These are phyloP conservation scores for Anthracocystis setariae DNA, from an alignment of 1,284 basidiomycete genomes.

Conservation along the genomic window DNA sequence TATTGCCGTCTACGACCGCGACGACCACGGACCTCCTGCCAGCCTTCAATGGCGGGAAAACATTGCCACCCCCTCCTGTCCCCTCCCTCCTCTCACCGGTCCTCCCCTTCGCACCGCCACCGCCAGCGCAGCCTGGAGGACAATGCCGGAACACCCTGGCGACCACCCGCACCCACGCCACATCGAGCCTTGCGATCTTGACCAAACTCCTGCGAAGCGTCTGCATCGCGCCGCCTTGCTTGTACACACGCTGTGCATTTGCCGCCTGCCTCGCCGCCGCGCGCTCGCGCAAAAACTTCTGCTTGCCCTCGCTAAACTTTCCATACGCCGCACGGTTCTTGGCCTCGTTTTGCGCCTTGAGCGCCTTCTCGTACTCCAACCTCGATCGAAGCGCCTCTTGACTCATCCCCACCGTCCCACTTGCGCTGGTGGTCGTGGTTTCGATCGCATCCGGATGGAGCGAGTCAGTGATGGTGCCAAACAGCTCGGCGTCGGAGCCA, in stretches of 20 bases:
- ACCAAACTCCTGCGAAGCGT: constrained; percentile 5
- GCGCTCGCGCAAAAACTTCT: constrained; percentile 21
- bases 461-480: constrained; percentile 1
- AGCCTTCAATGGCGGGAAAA: constrained; percentile 74
- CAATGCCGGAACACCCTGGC: constrained; percentile 20
- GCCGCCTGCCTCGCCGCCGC: constrained; percentile 16
- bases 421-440: background rate
- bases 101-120: background rate
- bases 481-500: constrained; percentile 29
- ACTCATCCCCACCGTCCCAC: background rate
- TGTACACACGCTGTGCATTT: constrained; percentile 1
- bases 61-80: constrained; percentile 39
- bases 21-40: constrained; percentile 86
- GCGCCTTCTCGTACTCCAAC: constrained; percentile 41
- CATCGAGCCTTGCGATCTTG: constrained; percentile 21
- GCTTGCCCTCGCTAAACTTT: constrained; percentile 43
- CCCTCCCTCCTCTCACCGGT: constrained; percentile 1
- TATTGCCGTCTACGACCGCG: constrained; percentile 89
- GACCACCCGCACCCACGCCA: constrained; percentile 1
- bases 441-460: too few species aligned
- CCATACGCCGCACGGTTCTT: constrained; percentile 57
- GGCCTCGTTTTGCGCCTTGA: constrained; percentile 34
- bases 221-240: too few species aligned
- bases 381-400: constrained; percentile 31
- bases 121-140: constrained; percentile 19